phyloP scores from a whole-genome alignment of 176 grass and related monocot genomes.

The Ensete glaucum region DNA sequence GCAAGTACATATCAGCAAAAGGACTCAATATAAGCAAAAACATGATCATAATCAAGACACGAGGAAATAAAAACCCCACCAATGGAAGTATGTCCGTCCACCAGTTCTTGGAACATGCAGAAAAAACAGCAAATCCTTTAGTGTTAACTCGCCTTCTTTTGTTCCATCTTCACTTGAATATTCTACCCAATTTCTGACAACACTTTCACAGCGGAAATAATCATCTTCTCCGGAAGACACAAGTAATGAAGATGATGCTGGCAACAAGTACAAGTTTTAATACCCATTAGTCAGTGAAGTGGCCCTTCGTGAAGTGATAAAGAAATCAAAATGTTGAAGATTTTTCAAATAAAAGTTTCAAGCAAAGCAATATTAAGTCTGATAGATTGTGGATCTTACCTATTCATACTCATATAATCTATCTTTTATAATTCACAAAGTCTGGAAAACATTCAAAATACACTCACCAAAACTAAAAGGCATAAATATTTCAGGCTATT shows the following conservation, averaged over 20 bases:
- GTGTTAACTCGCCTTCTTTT: slow-evolving; percentile 44
- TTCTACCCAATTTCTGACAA: slow-evolving; percentile 58
- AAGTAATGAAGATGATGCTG: neutral
- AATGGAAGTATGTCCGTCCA: slow-evolving; percentile 84
- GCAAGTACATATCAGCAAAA: slow-evolving; percentile 2
- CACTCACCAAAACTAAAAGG: neutral
- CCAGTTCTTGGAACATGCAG: slow-evolving; percentile 90
- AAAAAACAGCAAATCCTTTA: slow-evolving; percentile 92
- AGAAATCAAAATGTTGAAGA: neutral
- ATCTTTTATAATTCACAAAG: neutral
- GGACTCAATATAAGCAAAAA: neutral
- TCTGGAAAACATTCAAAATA: neutral
- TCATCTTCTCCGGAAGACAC: slow-evolving; percentile 10
- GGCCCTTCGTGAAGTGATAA: neutral
- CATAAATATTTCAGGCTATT: neutral
- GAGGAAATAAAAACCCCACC: slow-evolving; percentile 26
- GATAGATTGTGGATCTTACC: neutral
- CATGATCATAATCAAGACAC: neutral
- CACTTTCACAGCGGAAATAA: slow-evolving; percentile 46
- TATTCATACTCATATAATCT: neutral
- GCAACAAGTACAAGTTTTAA: neutral
- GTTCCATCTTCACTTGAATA: slow-evolving; percentile 23
- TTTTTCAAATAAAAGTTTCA: neutral
- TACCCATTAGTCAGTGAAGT: neutral
- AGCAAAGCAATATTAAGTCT: neutral